These are phyloP conservation scores for Carex kokanica DNA, from an alignment of 176 grass and related monocot species.

Conservation along the genomic window DNA sequence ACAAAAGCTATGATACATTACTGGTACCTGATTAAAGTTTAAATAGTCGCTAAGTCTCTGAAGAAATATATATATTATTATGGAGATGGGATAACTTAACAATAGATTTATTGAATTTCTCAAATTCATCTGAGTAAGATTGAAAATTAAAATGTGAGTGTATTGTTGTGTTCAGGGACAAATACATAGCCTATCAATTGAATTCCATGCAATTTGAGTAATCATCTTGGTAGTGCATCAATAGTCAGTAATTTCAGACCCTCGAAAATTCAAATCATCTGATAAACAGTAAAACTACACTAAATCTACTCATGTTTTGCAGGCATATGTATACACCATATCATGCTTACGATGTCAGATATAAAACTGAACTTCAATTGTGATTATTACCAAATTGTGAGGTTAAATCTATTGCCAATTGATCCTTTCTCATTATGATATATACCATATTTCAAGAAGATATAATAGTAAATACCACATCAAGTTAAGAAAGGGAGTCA, in stretches of 20 bases:
- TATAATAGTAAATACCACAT: neutral
- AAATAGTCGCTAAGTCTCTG: neutral
- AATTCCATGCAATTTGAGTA: neutral
- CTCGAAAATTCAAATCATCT: neutral
- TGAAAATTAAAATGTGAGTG: neutral
- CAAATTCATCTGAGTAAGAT: neutral
- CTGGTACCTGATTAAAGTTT: neutral
- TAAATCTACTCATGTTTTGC: neutral
- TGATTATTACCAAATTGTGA: neutral
- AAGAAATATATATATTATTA: neutral
- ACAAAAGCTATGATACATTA: neutral
- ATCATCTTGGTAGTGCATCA: neutral
- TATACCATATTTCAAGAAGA: neutral
- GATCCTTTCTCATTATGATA: neutral
- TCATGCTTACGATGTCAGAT: neutral
- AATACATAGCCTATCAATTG: neutral
- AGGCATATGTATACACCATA: neutral
- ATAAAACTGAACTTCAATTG: neutral
- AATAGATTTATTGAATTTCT: neutral
- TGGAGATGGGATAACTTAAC: neutral
- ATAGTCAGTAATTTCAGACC: neutral
- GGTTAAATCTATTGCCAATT: neutral
- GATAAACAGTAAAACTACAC: neutral
- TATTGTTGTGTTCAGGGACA: constrained; percentile 1
- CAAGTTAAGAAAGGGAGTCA: neutral